phyloP scores from a whole-genome alignment of 805 yeast genomes.

The Yarrowia deformans region DNA sequence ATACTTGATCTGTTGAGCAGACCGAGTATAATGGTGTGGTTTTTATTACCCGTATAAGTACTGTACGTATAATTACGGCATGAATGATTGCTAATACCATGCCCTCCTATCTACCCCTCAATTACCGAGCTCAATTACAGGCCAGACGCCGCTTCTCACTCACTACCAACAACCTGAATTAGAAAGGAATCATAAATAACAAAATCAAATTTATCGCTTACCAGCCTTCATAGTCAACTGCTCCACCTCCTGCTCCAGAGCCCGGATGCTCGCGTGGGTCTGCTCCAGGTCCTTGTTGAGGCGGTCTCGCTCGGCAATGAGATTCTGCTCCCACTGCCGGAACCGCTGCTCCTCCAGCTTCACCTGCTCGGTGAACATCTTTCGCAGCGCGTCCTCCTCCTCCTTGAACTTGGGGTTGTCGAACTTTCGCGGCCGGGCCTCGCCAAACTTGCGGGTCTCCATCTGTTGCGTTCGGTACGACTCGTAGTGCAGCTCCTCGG shows the following conservation, averaged over 20 bases:
- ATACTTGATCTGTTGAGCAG: too few species aligned
- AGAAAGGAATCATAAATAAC: constrained; percentile 30
- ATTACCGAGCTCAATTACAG: too few species aligned
- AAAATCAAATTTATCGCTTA: constrained; percentile 42
- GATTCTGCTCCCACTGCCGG: constrained; percentile 98
- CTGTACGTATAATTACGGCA: too few species aligned
- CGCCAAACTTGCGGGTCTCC: constrained; percentile 57
- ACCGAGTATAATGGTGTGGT: too few species aligned
- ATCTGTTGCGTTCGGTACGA: constrained; percentile 67
- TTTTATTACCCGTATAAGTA: too few species aligned
- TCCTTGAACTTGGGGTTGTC: constrained; percentile 94
- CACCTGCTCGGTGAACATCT: constrained; percentile 94
- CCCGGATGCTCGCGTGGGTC: constrained; percentile 61
- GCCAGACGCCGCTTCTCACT: not conserved
- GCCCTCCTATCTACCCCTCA: too few species aligned
- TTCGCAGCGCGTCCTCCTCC: constrained; percentile 92
- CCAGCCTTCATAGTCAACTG: constrained; percentile 41
- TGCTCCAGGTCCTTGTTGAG: constrained; percentile 92
- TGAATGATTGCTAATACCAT: too few species aligned
- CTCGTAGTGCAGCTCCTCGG: constrained; percentile 76
- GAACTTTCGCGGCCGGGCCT: constrained; percentile 50
- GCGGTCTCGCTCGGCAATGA: constrained; percentile 92
- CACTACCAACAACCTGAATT: constrained; percentile 29
- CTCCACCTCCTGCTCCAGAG: constrained; percentile 51
- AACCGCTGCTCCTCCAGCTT: constrained; percentile 96